These are phyloP conservation scores for Diaporthe aspalathi DNA, from an alignment of 2,329 filamentous ascomycete genomes.

Conservation along the genomic window DNA sequence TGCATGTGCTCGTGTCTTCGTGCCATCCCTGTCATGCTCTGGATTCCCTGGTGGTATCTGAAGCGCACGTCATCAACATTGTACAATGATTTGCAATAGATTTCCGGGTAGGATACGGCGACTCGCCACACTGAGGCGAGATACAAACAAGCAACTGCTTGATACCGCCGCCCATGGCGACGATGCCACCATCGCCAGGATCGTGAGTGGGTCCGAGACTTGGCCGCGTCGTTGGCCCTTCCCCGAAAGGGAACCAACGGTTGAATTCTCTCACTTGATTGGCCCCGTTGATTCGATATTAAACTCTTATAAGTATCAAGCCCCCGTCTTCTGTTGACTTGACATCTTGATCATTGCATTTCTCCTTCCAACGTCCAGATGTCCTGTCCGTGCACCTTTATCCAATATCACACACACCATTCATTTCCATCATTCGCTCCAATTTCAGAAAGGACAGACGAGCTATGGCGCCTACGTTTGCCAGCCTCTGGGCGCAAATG, in stretches of 20 bases:
- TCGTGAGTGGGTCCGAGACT: background rate
- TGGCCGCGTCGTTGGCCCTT: background rate
- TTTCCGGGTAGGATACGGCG: background rate
- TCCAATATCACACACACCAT: background rate
- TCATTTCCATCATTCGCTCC: background rate
- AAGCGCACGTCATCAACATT: no score
- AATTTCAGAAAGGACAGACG: background rate
- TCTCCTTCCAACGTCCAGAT: background rate
- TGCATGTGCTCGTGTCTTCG: no score
- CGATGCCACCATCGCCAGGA: background rate
- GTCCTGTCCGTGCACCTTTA: no score
- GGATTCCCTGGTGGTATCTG: no score
- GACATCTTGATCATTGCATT: background rate
- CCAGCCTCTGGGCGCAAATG: background rate
- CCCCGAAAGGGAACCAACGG: slow-evolving; percentile 3
- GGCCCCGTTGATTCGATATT: background rate
- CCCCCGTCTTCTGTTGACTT: background rate
- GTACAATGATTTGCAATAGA: background rate
- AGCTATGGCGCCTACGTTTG: background rate
- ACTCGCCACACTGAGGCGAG: no score
- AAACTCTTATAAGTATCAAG: background rate
- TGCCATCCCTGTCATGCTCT: no score
- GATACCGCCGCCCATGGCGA: background rate
- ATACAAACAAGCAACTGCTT: no score
- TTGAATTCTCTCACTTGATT: background rate